A percentile compares a stretch with the other conserved stretches of the same genome.
Conservation (phyloP, 768 basidiomycete species). For the Trametes cingulata region DNA sequence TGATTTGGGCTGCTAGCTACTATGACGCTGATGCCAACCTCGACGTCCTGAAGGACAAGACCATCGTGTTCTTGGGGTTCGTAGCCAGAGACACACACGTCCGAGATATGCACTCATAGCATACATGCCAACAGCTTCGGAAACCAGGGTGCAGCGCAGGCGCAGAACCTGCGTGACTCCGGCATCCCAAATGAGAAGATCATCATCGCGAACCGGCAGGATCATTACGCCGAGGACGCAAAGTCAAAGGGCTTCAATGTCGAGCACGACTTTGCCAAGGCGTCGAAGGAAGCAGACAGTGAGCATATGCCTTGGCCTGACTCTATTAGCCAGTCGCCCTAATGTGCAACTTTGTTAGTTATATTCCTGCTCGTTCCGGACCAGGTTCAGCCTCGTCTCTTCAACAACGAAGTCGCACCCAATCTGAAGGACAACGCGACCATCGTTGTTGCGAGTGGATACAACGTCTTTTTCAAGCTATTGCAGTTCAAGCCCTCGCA, state of each 20-base stretch:
- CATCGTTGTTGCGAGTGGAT: conserved; percentile 63
- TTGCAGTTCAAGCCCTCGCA: conserved; percentile 53
- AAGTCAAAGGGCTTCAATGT: conserved; percentile 57
- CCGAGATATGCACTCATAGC: too few relatives aligned
- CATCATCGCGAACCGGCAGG: conserved; percentile 56
- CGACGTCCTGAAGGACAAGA: conserved; percentile 45
- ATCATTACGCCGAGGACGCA: conserved; percentile 59
- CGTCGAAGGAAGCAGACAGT: conserved; percentile 58
- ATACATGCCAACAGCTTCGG: conserved; percentile 48
- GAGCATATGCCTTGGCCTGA: conserved; percentile 14
- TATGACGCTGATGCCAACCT: conserved; percentile 65
- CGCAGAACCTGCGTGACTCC: conserved; percentile 64
- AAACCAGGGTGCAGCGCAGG: conserved; percentile 67
- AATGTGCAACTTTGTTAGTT: conserved; percentile 35
- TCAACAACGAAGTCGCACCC: conserved; percentile 55
- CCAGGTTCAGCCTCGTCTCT: conserved; percentile 63
- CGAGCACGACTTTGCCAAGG: conserved; percentile 56
- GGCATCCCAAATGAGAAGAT: conserved; percentile 64
- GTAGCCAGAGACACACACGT: background rate
- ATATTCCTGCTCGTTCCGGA: conserved; percentile 65
- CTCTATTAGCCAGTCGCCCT: background rate
- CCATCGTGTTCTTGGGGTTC: conserved; percentile 62
- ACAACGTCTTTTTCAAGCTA: conserved; percentile 64
- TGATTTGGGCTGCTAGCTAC: conserved; percentile 39
- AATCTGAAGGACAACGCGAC: conserved; percentile 48